Conservation (phyloP, 306 rosid genomes). For the Dryas alaskensis region DNA sequence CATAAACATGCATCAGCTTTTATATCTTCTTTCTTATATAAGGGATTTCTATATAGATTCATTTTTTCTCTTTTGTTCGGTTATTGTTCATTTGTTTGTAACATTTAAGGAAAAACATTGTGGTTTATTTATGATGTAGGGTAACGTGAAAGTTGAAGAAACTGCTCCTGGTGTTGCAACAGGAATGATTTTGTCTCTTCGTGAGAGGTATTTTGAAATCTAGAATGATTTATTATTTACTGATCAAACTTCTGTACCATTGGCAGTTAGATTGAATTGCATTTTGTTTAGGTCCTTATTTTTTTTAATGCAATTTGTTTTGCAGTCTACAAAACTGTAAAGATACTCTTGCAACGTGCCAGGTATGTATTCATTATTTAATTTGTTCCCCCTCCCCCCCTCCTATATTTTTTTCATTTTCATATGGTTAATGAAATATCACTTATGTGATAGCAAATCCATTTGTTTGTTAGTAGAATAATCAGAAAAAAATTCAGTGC, state of each 20-base stretch:
- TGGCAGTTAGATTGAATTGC: background rate
- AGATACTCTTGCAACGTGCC: constrained; percentile 65
- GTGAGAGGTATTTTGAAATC: constrained; percentile 61
- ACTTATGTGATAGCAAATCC: background rate
- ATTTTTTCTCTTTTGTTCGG: background rate
- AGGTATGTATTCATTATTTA: constrained; percentile 48
- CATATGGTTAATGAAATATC: constrained; percentile 6
- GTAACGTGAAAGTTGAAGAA: constrained; percentile 63
- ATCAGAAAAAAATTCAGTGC: background rate
- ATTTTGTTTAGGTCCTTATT: constrained; percentile 18
- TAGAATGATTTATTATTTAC: background rate
- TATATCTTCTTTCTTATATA: background rate
- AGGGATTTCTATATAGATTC: background rate
- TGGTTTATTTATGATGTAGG: constrained; percentile 35
- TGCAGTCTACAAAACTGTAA: constrained; percentile 76
- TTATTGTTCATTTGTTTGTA: background rate
- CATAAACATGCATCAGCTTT: background rate
- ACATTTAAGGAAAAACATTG: background rate
- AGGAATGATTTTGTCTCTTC: constrained; percentile 90
- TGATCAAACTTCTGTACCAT: background rate
- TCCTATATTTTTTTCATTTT: background rate
- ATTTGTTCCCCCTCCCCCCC: background rate
- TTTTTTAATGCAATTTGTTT: constrained; percentile 18
- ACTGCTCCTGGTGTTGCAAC: constrained; percentile 86
- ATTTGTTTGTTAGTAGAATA: background rate